phyloP scores from a whole-genome alignment of 306 rosid genomes.

The Dalbergia oliveri region DNA sequence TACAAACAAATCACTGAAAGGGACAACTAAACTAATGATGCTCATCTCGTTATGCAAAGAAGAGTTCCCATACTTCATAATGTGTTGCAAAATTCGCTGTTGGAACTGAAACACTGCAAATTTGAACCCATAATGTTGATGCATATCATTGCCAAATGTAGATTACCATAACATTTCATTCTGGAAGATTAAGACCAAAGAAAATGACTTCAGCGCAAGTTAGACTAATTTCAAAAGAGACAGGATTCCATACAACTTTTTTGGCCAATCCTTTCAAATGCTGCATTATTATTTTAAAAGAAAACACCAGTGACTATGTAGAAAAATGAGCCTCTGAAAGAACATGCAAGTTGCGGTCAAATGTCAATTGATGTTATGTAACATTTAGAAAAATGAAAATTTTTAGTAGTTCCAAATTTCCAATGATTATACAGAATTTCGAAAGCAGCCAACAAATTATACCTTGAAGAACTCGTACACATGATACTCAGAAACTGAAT shows the following conservation, averaged over 20 bases:
- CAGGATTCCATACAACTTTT: background rate
- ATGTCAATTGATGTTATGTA: background rate
- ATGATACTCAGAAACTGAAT: constrained; percentile 87
- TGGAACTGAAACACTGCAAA: background rate
- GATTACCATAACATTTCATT: background rate
- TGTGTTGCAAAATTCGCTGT: background rate
- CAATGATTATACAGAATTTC: constrained; percentile 17
- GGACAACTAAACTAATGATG: constrained; percentile 5
- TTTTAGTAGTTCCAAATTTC: constrained; percentile 3
- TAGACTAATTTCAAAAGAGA: background rate
- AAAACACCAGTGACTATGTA: background rate
- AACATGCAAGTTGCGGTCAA: constrained; percentile 1
- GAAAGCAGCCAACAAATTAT: constrained; percentile 43
- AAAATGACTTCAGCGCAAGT: background rate
- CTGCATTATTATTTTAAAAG: background rate
- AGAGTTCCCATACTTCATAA: background rate
- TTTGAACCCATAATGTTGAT: background rate
- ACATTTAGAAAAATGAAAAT: background rate
- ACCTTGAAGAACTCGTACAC: constrained; percentile 98
- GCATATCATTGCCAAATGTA: background rate
- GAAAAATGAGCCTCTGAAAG: constrained; percentile 1
- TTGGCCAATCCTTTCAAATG: constrained; percentile 8
- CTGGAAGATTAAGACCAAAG: background rate
- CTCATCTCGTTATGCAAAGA: background rate
- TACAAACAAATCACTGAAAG: background rate